Percentiles rank a stretch among this genome's conserved stretches.
Conservation (phyloP, 2,329 filamentous ascomycete genomes). For the Ascochyta rabiei region DNA sequence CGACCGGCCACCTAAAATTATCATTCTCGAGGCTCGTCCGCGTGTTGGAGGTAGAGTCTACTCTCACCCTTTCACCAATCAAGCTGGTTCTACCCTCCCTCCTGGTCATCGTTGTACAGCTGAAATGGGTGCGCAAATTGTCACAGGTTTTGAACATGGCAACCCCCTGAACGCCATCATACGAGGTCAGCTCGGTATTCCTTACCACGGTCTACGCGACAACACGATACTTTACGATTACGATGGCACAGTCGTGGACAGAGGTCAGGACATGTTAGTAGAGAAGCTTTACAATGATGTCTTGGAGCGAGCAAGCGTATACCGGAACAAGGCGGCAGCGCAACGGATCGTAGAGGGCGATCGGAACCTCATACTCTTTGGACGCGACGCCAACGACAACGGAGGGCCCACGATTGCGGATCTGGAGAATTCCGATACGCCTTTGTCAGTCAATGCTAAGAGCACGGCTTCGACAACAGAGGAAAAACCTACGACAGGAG, state of each 20-base stretch:
- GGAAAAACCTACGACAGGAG: constrained; percentile 57
- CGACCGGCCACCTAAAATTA: constrained; percentile 73
- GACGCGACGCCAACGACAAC: constrained; percentile 69
- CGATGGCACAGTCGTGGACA: constrained; percentile 77
- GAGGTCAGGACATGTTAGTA: constrained; percentile 77
- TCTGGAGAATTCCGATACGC: constrained; percentile 71
- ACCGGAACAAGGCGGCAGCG: constrained; percentile 77
- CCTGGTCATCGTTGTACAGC: constrained; percentile 73
- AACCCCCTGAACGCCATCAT: constrained; percentile 93
- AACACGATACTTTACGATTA: constrained; percentile 89
- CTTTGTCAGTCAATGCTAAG: constrained; percentile 55
- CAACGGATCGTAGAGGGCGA: constrained; percentile 81
- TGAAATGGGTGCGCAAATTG: constrained; percentile 97
- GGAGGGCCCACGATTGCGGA: constrained; percentile 72
- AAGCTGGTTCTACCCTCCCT: constrained; percentile 60
- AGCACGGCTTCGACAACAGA: constrained; percentile 43
- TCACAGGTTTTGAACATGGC: constrained; percentile 94
- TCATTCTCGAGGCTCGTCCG: constrained; percentile 84
- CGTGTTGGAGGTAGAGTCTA: constrained; percentile 93
- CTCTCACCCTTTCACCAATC: constrained; percentile 72
- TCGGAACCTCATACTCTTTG: constrained; percentile 78
- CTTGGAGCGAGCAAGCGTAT: constrained; percentile 87
- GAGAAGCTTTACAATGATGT: constrained; percentile 96
- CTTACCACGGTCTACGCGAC: constrained; percentile 80
- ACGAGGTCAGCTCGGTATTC: constrained; percentile 84